Evolutionary conservation across 495 filamentous ascomycete species (phyloP), one percentile per base, ranked within the genome.

Genomic region (Oleoguttula mirabilis): DNA sequence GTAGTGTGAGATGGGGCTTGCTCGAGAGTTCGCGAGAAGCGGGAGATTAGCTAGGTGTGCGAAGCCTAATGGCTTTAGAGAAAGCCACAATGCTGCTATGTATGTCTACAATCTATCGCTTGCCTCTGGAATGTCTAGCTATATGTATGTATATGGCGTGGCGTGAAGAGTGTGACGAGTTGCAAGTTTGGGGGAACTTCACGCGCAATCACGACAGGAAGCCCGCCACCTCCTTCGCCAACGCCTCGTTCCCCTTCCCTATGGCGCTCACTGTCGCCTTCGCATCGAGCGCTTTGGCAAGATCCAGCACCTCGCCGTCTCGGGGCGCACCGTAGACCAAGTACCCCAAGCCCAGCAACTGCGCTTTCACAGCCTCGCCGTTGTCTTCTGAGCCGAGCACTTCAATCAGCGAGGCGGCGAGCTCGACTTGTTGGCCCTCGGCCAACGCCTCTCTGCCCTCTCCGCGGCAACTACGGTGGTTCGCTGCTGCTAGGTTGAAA

Each of bases 361-460:
- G 69, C 0, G 82, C 82, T 50, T 78, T 78, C 2, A 87, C 52
- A 1, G 79, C 78, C 47, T 94, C 85, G 0, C 60, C 60, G 24
- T 76, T 85, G 36, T 70, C 67, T 17, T 78, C 69, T 52, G 85
- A 83, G 8, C 65, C 56, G 36, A 94, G 71, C 0, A 80, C 80
- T 58, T 98, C 86, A 3, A 93, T 58, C 23, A 87, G 52, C 11
- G 79, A 77, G 0, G 84, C 85, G 1, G 76, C 70, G 3, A 95
- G 66, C 55, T 90, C 86, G 17, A 93, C 72, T 54, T 88, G 80
- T 40, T 78, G 72, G 7, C 65, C 72, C 41, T 84, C 79, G 0
- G 72, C 55, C 3, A 95, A 58, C 0, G 66, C 62, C 22, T 87
- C 80, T 2, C 66, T 60, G 3, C 69, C 57, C 6, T 71, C 67